Evolutionary conservation across 768 basidiomycete species (phyloP).

Genomic region (Lactifluus piperatus): DNA sequence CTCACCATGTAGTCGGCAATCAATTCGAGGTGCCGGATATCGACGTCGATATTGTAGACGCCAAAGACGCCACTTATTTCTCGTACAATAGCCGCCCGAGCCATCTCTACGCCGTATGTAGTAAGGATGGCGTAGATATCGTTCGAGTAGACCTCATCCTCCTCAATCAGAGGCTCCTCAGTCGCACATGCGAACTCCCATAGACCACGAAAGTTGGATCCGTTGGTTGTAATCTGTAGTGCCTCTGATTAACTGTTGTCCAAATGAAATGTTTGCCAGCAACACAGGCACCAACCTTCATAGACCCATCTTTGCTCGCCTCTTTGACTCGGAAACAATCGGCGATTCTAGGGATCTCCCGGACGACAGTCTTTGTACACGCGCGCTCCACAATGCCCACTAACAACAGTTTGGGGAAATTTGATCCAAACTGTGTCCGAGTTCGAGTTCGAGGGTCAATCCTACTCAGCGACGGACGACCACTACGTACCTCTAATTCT

Average conservation of each 20-base stretch:
- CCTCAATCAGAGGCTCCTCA: conserved; percentile 49
- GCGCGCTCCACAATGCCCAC: conserved; percentile 89
- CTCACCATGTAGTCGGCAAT: conserved; percentile 99
- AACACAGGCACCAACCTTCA: conserved; percentile 34
- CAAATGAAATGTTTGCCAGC: not conserved
- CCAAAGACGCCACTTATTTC: conserved; percentile 91
- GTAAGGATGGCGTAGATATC: conserved; percentile 87
- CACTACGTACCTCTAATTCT: conserved; percentile 63
- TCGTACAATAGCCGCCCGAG: conserved; percentile 78
- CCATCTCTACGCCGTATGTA: conserved; percentile 97
- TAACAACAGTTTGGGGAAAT: conserved; percentile 87
- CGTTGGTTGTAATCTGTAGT: conserved; percentile 73
- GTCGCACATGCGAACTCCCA: conserved; percentile 59
- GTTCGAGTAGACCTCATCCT: conserved; percentile 83
- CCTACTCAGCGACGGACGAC: not conserved
- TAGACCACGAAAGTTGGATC: conserved; percentile 85
- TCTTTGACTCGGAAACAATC: conserved; percentile 77
- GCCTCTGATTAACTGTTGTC: not conserved
- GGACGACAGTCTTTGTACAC: conserved; percentile 76
- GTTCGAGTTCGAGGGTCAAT: not conserved
- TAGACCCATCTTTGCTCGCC: conserved; percentile 43
- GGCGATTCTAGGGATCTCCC: conserved; percentile 81
- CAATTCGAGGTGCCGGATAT: conserved; percentile 87
- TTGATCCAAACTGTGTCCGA: conserved; percentile 64
- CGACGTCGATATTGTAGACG: conserved; percentile 93